A percentile compares a stretch with the other conserved stretches of the same genome.
These are phyloP conservation scores for Hemerocallis citrina DNA, from an alignment of 106 monocot genomes.

Conservation along the genomic window DNA sequence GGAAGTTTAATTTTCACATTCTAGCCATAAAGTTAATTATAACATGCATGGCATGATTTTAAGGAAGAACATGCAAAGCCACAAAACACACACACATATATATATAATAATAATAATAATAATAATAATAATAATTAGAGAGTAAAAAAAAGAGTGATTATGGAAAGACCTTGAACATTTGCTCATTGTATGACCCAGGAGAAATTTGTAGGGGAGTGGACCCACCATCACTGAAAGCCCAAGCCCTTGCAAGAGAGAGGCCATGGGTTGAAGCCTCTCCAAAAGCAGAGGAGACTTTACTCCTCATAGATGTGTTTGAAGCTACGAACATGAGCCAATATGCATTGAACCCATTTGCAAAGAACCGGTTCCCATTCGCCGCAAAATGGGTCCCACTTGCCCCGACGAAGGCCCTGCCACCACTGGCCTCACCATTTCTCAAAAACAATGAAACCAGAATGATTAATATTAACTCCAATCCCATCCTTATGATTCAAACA, in stretches of 20 bases:
- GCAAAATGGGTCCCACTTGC: constrained; percentile 43
- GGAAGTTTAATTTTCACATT: too few relatives aligned
- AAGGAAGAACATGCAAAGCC: too few relatives aligned
- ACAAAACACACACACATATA: too few relatives aligned
- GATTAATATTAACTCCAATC: too few relatives aligned
- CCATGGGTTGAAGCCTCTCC: constrained; percentile 35
- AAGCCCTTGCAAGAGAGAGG: constrained; percentile 64
- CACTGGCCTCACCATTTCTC: constrained; percentile 11
- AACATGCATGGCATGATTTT: too few relatives aligned
- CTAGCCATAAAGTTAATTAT: too few relatives aligned
- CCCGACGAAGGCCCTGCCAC: constrained; percentile 42
- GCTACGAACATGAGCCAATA: constrained; percentile 76
- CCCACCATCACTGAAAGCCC: constrained; percentile 85
- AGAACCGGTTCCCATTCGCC: constrained; percentile 50
- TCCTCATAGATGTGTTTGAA: constrained; percentile 53
- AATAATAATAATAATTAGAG: background rate
- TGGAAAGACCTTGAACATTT: constrained; percentile 54
- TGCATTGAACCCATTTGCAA: constrained; percentile 83
- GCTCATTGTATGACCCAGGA: constrained; percentile 76
- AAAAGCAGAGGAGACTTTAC: constrained; percentile 49
- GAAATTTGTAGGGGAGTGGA: constrained; percentile 45
- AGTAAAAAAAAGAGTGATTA: background rate
- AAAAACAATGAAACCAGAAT: too few relatives aligned
- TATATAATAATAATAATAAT: background rate
- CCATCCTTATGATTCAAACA: too few relatives aligned